Evolutionary conservation across 1,284 basidiomycete species (phyloP).

Genomic region (Naganishia liquefaciens): DNA sequence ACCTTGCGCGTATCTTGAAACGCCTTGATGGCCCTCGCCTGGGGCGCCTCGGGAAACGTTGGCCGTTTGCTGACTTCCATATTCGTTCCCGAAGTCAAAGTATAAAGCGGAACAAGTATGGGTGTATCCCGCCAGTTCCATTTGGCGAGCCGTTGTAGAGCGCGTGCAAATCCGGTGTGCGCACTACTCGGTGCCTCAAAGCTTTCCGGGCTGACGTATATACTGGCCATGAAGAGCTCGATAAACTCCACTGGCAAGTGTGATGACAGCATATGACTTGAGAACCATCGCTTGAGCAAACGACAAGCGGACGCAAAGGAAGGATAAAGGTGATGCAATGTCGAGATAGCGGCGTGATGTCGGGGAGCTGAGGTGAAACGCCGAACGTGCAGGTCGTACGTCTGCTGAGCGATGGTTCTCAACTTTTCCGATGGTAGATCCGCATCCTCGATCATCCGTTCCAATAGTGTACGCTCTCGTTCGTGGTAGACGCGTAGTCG

Average conservation of each 20-base stretch:
- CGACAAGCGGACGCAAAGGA: constrained; percentile 82
- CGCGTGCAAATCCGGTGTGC: constrained; percentile 71
- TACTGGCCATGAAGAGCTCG: constrained; percentile 76
- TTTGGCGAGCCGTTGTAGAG: constrained; percentile 71
- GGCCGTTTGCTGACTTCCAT: constrained; percentile 61
- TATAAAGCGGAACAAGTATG: constrained; percentile 58
- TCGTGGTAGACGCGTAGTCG: constrained; percentile 81
- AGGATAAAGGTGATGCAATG: constrained; percentile 74
- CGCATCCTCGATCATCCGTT: constrained; percentile 62
- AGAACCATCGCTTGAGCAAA: constrained; percentile 89
- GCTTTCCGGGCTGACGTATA: constrained; percentile 56
- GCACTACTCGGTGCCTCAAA: constrained; percentile 55
- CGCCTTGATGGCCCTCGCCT: constrained; percentile 63
- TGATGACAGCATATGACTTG: constrained; percentile 79
- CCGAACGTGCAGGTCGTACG: constrained; percentile 65
- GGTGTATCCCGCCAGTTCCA: constrained; percentile 73
- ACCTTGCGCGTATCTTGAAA: constrained; percentile 52
- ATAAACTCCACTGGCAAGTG: constrained; percentile 75
- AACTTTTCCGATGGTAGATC: constrained; percentile 41
- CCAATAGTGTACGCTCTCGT: constrained; percentile 76
- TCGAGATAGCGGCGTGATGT: constrained; percentile 81
- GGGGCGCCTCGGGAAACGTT: constrained; percentile 58
- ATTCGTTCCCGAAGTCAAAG: constrained; percentile 50
- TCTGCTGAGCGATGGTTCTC: constrained; percentile 59
- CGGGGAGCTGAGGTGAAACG: constrained; percentile 75